These are phyloP conservation scores for Yamadazyma scolyti DNA, from an alignment of 805 yeast genomes.

Conservation along the genomic window DNA sequence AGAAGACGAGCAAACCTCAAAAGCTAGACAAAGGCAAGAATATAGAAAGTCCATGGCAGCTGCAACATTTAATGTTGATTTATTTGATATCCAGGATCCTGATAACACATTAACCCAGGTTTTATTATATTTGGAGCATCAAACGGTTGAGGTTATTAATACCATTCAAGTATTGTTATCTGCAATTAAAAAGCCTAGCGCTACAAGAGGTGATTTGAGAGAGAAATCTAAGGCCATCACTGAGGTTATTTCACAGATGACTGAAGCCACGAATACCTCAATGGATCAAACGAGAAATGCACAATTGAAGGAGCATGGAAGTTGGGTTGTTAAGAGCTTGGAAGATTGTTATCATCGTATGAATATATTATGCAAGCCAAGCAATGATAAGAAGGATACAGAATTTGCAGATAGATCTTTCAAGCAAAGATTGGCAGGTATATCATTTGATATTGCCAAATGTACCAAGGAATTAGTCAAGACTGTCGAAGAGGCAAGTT, in stretches of 20 bases:
- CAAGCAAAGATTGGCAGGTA: constrained; percentile 92
- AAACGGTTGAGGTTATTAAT: constrained; percentile 85
- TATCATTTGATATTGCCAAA: constrained; percentile 94
- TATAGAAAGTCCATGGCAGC: constrained; percentile 47
- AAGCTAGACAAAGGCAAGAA: constrained; percentile 42
- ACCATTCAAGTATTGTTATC: constrained; percentile 81
- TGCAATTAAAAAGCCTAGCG: constrained; percentile 72
- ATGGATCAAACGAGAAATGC: constrained; percentile 87
- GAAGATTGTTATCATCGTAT: constrained; percentile 83
- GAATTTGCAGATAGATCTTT: constrained; percentile 84
- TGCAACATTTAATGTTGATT: constrained; percentile 63
- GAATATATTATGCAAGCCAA: constrained; percentile 60
- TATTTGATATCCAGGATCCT: constrained; percentile 79
- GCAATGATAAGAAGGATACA: constrained; percentile 36
- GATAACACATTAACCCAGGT: constrained; percentile 86
- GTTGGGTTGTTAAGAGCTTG: constrained; percentile 84
- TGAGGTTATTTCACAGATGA: constrained; percentile 78
- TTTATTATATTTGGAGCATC: constrained; percentile 83
- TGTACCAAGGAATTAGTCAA: constrained; percentile 94
- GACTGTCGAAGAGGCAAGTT: constrained; percentile 91
- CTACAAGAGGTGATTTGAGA: constrained; percentile 71
- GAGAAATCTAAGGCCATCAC: constrained; percentile 73
- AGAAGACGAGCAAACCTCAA: constrained; percentile 25
- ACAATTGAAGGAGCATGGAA: constrained; percentile 83
- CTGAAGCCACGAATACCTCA: constrained; percentile 80